Percentiles rank a stretch among this genome's conserved stretches.
Conservation (phyloP, 2,329 filamentous ascomycete genomes). For the Daldinia eschscholtzii region DNA sequence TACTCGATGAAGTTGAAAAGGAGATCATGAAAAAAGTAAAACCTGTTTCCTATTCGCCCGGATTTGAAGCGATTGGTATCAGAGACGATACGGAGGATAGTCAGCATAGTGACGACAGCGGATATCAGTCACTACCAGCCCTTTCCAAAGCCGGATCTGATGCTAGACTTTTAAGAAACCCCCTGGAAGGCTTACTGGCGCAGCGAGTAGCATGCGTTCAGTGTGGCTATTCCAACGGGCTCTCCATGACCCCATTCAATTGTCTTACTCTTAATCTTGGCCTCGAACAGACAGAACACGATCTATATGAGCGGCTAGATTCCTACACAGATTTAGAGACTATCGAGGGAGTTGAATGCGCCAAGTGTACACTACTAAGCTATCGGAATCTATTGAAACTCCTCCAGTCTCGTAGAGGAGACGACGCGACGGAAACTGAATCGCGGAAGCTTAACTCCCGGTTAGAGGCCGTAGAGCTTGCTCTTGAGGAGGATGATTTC, state of each 20-base stretch:
- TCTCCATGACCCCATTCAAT: conserved; percentile 93
- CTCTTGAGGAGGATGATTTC: conserved; percentile 84
- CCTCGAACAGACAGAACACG: conserved; percentile 69
- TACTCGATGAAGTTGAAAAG: conserved; percentile 86
- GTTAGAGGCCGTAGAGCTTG: conserved; percentile 74
- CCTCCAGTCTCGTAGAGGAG: conserved; percentile 58
- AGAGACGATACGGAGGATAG: conserved; percentile 61
- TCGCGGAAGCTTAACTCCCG: conserved; percentile 66
- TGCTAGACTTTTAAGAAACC: conserved; percentile 70
- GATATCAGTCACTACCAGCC: conserved; percentile 63
- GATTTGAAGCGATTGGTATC: conserved; percentile 56
- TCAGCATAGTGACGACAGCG: conserved; percentile 68
- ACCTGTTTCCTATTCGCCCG: conserved; percentile 51
- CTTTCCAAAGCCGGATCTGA: conserved; percentile 55
- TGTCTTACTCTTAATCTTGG: conserved; percentile 90
- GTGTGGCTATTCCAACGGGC: conserved; percentile 88
- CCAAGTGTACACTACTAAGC: conserved; percentile 85
- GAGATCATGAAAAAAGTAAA: conserved; percentile 70
- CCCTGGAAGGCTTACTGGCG: conserved; percentile 87
- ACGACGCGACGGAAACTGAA: conserved; percentile 59
- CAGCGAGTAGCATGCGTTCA: conserved; percentile 88
- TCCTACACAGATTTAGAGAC: conserved; percentile 86
- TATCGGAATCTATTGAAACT: conserved; percentile 62
- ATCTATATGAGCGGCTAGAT: conserved; percentile 83
- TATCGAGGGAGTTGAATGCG: conserved; percentile 91